These are phyloP conservation scores for Paramecium pentaurelia DNA, from an alignment of 73 alveolate species.

Conservation along the genomic window DNA sequence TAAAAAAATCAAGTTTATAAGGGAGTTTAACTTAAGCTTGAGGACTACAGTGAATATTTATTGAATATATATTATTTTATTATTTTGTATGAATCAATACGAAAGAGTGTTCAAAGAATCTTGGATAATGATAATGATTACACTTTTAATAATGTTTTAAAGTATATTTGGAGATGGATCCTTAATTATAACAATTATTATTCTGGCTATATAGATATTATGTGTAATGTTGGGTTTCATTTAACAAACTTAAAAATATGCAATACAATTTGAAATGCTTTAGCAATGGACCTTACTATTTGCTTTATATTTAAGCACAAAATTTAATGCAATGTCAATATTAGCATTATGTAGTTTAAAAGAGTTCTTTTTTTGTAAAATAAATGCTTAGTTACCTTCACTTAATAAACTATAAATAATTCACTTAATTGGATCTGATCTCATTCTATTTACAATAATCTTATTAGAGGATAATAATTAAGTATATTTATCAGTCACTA, in stretches of 20 bases:
- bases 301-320: not conserved
- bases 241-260: not conserved
- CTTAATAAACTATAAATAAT: not conserved
- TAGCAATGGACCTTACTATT: not conserved
- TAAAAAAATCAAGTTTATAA: not conserved
- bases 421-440: not conserved
- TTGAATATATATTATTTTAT: not conserved
- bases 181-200: not conserved
- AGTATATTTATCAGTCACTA: not conserved
- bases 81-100: not conserved
- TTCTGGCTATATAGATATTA: not conserved
- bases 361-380: not conserved
- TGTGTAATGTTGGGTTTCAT: not conserved
- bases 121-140: not conserved
- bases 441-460: not conserved
- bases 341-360: not conserved
- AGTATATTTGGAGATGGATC: not conserved
- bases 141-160: not conserved
- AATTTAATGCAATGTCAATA: not conserved
- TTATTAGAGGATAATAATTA: not conserved
- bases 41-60: not conserved
- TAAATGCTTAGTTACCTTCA: not conserved
- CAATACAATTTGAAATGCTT: not conserved
- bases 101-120: not conserved
- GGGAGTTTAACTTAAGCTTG: not conserved